phyloP scores from a whole-genome alignment of 768 basidiomycete genomes.

The Termitomyces sp. region DNA sequence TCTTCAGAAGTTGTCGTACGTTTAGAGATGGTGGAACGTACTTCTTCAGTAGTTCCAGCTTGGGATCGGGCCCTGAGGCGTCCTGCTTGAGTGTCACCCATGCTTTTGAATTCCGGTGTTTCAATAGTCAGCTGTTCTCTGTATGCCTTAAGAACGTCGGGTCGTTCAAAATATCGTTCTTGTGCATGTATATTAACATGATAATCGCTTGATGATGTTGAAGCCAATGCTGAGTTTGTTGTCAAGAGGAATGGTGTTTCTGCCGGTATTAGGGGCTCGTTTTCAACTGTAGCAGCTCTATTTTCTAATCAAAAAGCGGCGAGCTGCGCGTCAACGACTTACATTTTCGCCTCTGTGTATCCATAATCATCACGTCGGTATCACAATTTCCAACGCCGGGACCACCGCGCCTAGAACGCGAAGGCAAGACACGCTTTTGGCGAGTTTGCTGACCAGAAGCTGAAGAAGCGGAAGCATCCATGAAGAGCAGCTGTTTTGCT shows the following conservation, averaged over 20 bases:
- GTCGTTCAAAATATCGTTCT: slow-evolving; percentile 72
- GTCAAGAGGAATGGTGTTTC: slow-evolving; percentile 67
- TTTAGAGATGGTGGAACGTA: slow-evolving; percentile 31
- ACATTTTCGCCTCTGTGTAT: slow-evolving; percentile 77
- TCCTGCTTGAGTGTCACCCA: slow-evolving; percentile 44
- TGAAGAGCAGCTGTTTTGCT: slow-evolving; percentile 15
- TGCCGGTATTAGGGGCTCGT: slow-evolving; percentile 64
- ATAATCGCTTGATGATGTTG: slow-evolving; percentile 33
- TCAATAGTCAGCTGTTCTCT: slow-evolving; percentile 69
- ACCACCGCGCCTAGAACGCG: slow-evolving; percentile 75
- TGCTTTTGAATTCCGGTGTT: slow-evolving; percentile 63
- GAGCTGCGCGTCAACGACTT: slow-evolving; percentile 23
- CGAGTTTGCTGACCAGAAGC: slow-evolving; percentile 33
- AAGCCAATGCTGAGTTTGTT: slow-evolving; percentile 55
- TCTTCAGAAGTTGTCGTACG: neutral
- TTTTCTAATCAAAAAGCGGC: neutral
- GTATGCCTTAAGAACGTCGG: slow-evolving; percentile 70
- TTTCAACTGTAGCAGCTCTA: slow-evolving; percentile 48
- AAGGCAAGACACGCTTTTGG: slow-evolving; percentile 77
- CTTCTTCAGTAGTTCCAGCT: slow-evolving; percentile 56
- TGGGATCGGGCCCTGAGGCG: slow-evolving; percentile 57
- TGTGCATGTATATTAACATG: slow-evolving; percentile 55
- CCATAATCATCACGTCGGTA: slow-evolving; percentile 78
- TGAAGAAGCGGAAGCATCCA: slow-evolving; percentile 36
- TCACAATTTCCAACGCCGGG: slow-evolving; percentile 78